Evolutionary conservation across 2,329 filamentous ascomycete species (phyloP).

Genomic region (Fusarium cyanostomum): DNA sequence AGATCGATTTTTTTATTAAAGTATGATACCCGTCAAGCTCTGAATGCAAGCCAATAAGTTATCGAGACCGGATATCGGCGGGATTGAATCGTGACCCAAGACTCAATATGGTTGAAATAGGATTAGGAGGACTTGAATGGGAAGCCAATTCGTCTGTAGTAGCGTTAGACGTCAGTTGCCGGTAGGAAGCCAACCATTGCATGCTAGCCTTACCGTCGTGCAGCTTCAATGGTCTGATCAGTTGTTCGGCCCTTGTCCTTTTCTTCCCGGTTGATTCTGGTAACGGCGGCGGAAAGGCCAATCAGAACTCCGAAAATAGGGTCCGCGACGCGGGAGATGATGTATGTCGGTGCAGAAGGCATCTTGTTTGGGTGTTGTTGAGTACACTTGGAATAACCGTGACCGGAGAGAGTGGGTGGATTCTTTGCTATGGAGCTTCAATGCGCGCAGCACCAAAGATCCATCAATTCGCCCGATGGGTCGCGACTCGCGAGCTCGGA

Average conservation of each 20-base stretch:
- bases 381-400: not conserved
- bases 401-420: not conserved
- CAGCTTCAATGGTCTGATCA: constrained; percentile 59
- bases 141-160: constrained; percentile 46
- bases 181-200: not conserved
- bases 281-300: constrained; percentile 63
- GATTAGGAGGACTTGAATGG: constrained; percentile 35
- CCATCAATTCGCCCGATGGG: constrained; percentile 8
- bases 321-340: constrained; percentile 67
- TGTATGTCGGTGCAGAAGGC: constrained; percentile 63
- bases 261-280: constrained; percentile 68
- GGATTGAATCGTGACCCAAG: not conserved
- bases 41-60: constrained; percentile 1
- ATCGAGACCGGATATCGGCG: not conserved
- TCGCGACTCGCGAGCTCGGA: not conserved
- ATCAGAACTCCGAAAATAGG: constrained; percentile 68
- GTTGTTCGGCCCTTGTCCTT: constrained; percentile 65
- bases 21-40: constrained; percentile 7
- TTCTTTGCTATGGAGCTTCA: not conserved
- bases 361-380: constrained; percentile 47
- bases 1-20: constrained; percentile 16
- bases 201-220: constrained; percentile 50
- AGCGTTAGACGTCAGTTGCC: constrained; percentile 9
- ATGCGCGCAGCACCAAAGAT: not conserved
- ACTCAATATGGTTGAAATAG: not conserved